Evolutionary conservation across 306 rosid genomes (phyloP).

Genomic region (Datisca glomerata): DNA sequence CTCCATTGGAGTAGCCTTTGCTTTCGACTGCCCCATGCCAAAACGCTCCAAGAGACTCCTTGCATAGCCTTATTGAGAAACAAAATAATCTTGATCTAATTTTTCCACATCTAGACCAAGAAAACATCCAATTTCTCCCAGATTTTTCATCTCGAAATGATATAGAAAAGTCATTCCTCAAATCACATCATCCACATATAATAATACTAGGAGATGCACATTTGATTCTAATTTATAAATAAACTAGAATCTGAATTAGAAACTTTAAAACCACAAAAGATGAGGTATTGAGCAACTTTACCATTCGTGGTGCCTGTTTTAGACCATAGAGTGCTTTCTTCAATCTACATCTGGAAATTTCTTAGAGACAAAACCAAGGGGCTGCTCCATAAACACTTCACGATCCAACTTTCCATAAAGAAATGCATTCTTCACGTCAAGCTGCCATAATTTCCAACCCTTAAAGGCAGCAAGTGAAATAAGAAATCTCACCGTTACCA

Average conservation of each 20-base stretch:
- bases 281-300: neutral
- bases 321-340: conserved; percentile 1
- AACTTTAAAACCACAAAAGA: neutral
- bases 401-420: neutral
- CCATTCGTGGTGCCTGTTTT: neutral
- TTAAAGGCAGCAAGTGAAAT: neutral
- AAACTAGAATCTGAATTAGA: neutral
- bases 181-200: neutral
- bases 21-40: neutral
- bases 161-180: neutral
- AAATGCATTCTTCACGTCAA: neutral
- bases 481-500: neutral
- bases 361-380: neutral
- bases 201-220: neutral
- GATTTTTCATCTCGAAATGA: neutral
- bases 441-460: neutral
- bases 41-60: neutral
- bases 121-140: neutral
- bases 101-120: neutral
- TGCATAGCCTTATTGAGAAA: neutral
- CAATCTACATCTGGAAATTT: neutral
- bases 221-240: neutral
- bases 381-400: neutral
- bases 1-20: neutral
- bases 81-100: neutral